phyloP scores from a whole-genome alignment of 306 rosid genomes.

The Quercus parvula region DNA sequence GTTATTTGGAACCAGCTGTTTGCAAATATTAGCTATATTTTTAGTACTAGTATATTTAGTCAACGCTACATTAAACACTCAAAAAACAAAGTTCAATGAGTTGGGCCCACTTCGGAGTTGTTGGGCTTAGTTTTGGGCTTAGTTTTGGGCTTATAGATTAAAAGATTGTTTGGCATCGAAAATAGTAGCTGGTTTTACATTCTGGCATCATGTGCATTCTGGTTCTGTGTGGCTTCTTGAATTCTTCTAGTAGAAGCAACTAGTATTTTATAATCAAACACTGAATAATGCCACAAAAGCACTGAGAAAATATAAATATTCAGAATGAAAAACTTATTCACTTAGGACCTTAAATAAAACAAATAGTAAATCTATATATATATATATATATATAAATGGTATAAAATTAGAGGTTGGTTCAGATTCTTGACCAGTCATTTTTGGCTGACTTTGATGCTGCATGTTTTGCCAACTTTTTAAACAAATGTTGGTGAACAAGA shows the following conservation, averaged over 20 bases:
- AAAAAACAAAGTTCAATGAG: background rate
- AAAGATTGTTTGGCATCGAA: background rate
- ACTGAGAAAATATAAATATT: background rate
- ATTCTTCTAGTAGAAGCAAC: background rate
- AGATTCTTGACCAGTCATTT: conserved; percentile 17
- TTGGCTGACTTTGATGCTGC: conserved; percentile 19
- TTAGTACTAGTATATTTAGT: no score
- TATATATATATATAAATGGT: background rate
- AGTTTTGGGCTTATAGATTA: no score
- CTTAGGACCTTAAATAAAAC: background rate
- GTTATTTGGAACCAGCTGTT: no score
- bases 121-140: background rate
- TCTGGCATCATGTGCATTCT: background rate
- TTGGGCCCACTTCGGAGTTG: background rate
- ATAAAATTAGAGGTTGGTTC: background rate
- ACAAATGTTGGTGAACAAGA: background rate
- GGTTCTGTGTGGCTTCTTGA: no score
- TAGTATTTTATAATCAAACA: background rate
- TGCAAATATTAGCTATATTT: no score
- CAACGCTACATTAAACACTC: no score
- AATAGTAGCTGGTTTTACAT: background rate
- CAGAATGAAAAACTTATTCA: background rate
- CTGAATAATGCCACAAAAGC: no score
- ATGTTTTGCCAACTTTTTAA: conserved; percentile 1
- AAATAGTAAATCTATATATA: background rate